Percentiles rank a stretch among this genome's conserved stretches.
Evolutionary conservation across 306 rosid genomes (phyloP).

Genomic region (Pyrus betulifolia): DNA sequence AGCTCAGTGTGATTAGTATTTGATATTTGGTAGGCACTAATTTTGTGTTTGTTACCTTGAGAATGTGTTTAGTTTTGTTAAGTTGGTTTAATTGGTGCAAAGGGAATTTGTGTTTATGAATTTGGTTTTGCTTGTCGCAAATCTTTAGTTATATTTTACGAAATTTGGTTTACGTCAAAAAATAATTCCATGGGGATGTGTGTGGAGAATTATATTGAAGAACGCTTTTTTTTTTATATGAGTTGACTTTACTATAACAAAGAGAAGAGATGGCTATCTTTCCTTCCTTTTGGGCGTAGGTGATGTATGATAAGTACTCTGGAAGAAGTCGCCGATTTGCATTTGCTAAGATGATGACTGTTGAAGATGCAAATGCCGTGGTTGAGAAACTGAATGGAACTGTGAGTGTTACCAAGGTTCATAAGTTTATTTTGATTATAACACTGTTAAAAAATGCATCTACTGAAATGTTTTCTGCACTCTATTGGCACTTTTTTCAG

Average conservation of each 20-base stretch:
- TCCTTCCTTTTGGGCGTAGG: slow-evolving; percentile 38
- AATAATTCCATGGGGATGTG: not conserved
- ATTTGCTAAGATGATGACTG: slow-evolving; percentile 67
- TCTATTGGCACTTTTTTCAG: not conserved
- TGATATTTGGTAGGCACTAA: not conserved
- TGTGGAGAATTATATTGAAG: not conserved
- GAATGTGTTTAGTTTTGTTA: not conserved
- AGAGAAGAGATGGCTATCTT: not conserved
- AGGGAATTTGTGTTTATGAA: not conserved
- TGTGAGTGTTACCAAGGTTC: slow-evolving; percentile 35
- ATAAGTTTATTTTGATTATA: not conserved
- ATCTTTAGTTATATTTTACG: not conserved
- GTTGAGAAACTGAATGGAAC: slow-evolving; percentile 83
- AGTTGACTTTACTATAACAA: not conserved
- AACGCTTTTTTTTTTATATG: no score
- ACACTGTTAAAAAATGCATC: not conserved
- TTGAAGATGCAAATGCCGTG: slow-evolving; percentile 74
- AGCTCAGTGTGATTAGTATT: not conserved
- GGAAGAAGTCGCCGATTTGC: slow-evolving; percentile 92
- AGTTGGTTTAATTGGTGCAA: not conserved
- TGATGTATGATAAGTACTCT: slow-evolving; percentile 89
- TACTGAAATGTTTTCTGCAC: not conserved
- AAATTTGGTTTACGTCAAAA: not conserved
- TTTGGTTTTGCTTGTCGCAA: not conserved
- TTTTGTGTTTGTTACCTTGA: not conserved